Evolutionary conservation across 345 rosid species (phyloP).

Genomic region (Carallia pectinifolia): DNA sequence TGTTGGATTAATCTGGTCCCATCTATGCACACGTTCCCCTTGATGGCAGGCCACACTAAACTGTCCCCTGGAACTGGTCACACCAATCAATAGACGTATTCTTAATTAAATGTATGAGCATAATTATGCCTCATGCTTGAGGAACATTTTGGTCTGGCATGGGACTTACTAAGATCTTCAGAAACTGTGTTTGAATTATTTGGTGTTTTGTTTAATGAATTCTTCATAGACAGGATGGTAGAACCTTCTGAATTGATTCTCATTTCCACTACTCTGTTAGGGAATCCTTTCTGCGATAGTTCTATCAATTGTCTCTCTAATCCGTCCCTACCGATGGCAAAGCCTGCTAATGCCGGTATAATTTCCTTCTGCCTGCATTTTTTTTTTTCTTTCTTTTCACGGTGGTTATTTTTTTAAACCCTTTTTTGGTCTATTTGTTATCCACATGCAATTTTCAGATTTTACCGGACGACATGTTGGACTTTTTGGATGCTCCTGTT

Average conservation of each 20-base stretch:
- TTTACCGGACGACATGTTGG: conserved; percentile 94
- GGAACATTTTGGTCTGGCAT: too few species aligned
- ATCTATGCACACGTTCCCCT: neutral
- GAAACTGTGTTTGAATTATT: neutral
- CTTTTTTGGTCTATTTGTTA: conserved; percentile 12
- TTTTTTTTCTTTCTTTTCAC: neutral
- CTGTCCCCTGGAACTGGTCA: neutral
- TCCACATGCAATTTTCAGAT: conserved; percentile 47
- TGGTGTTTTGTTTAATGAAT: neutral
- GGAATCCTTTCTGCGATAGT: conserved; percentile 83
- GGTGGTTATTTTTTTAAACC: neutral
- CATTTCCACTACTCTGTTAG: conserved; percentile 32
- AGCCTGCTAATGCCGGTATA: conserved; percentile 92
- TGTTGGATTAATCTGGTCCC: neutral
- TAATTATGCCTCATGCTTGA: neutral
- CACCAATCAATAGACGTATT: neutral
- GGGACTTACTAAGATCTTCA: too few species aligned
- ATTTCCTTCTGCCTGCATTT: neutral
- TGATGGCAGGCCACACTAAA: neutral
- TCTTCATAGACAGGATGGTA: neutral
- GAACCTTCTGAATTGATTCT: conserved; percentile 3
- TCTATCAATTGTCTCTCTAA: conserved; percentile 69
- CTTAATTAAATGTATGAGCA: neutral
- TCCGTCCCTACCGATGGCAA: conserved; percentile 95
- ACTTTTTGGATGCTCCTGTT: conserved; percentile 94